Percentiles rank a stretch among this genome's conserved stretches.
Conservation (phyloP, 2,329 filamentous ascomycete species). For the Colletotrichum cuscutae region DNA sequence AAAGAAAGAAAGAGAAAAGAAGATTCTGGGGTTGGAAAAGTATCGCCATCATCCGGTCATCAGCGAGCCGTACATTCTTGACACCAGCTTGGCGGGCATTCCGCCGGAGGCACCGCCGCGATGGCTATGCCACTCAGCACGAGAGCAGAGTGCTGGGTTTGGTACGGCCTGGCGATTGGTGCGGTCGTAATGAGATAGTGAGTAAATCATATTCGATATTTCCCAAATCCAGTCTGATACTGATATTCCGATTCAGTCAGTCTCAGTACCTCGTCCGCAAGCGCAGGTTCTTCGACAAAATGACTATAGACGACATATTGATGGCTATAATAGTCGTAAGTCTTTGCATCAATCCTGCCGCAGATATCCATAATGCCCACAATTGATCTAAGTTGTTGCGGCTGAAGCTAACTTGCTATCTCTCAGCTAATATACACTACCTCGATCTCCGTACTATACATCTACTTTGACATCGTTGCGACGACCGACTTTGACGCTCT, state of each 20-base stretch:
- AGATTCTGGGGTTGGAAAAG: not conserved
- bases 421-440: conserved; percentile 20
- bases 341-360: not conserved
- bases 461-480: conserved; percentile 11
- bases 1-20: too few relatives aligned
- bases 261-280: conserved; percentile 27
- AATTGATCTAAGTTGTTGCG: too few relatives aligned
- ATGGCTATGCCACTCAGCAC: conserved; percentile 11
- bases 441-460: not conserved
- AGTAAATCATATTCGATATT: not conserved
- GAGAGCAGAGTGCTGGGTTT: conserved; percentile 27
- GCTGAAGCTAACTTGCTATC: too few relatives aligned
- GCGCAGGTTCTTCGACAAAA: conserved; percentile 21
- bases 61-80: too few relatives aligned
- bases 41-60: not conserved
- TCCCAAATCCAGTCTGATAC: not conserved
- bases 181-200: conserved; percentile 26
- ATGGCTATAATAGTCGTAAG: conserved; percentile 25
- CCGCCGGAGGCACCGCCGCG: not conserved
- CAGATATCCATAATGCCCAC: too few relatives aligned
- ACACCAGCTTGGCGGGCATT: not conserved
- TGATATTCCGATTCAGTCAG: not conserved
- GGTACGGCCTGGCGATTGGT: conserved; percentile 11
- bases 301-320: conserved; percentile 24
- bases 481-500: conserved; percentile 5